Base-by-base conservation (phyloP, 495 filamentous ascomycete genomes). In the Penicillium bovifimosum region DNA sequence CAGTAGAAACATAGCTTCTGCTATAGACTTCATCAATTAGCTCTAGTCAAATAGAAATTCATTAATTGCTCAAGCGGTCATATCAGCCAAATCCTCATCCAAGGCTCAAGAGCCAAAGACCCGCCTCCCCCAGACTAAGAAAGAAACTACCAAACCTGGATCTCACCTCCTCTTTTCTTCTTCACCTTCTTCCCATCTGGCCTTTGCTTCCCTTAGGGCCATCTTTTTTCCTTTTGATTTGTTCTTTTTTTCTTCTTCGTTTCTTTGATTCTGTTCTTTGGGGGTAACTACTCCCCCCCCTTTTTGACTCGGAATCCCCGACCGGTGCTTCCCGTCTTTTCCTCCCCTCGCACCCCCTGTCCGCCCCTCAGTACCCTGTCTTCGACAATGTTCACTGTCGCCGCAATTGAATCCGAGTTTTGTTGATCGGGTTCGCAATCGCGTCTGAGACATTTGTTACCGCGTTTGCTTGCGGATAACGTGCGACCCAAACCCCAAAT, bases 371-470 rank as follows among this genome's bases (percentile, higher is more conserved):
- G 31, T 44, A 80, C 76, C 65, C 82, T 88, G 64, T 81, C 86
- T 68, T 80, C 84, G 67, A 85, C 85, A 59, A 79, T 84, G 50
- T 76, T 86, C 50, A 69, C 31, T 77, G 78, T 27, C 73, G 76
- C 41, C 73, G 71, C 33, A 61, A 79, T 44, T 56, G 86, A 58
- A 80, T 84, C 63, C 70, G 63, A 56, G 77, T 82, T 61, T 78
- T 85, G 58, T 78, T 86, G 48, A 81, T 85, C 5, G 83, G 84
- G 5, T 55, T 84, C 39, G 70, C 79, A 61, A 68, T 74, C 52
- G 75, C 86, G 68, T 82, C 85, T 66, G 67, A 77, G 54, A 75
- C 64, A 58, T 71, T 86, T 27, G 81, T 83, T 38, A 77, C 80
- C 42, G 82, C 79, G 33, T 80, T 88, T 61, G 56, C 59, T 53